Conservation (phyloP, 805 yeast genomes). For the Yarrowia sp. region DNA sequence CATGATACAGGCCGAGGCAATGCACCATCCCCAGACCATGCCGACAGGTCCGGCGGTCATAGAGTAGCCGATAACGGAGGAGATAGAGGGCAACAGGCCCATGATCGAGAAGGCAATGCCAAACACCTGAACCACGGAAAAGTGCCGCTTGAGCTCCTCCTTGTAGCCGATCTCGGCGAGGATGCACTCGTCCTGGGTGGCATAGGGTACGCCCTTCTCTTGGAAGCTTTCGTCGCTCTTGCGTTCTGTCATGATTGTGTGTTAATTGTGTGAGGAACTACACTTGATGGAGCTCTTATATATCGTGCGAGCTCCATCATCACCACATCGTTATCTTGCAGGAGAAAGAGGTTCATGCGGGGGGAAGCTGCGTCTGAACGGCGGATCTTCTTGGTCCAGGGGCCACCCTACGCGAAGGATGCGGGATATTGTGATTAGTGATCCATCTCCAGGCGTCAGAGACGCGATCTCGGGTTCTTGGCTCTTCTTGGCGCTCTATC, state of each 20-base stretch:
- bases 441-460: not conserved
- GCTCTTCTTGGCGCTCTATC: conserved; percentile 8
- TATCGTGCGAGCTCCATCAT: not conserved
- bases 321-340: conserved; percentile 24
- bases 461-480: not conserved
- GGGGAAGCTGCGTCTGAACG: conserved; percentile 2
- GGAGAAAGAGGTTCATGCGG: conserved; percentile 6
- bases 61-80: conserved; percentile 54
- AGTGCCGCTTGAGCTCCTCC: conserved; percentile 62
- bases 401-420: not conserved
- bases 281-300: conserved; percentile 17
- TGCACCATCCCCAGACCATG: conserved; percentile 71
- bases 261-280: not conserved
- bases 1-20: conserved; percentile 55
- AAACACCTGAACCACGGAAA: conserved; percentile 61
- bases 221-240: conserved; percentile 17
- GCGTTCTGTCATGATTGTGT: not conserved
- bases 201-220: conserved; percentile 14
- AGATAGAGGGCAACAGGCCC: conserved; percentile 61
- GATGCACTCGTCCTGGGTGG: conserved; percentile 36
- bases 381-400: not conserved
- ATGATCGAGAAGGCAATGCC: conserved; percentile 71
- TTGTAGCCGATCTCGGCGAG: conserved; percentile 61
- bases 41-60: conserved; percentile 63
- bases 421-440: conserved; percentile 4